Evolutionary conservation across 2,329 filamentous ascomycete genomes (phyloP), one percentile per base, ranked within the genome.

Genomic region (Seiridium cupressi): DNA sequence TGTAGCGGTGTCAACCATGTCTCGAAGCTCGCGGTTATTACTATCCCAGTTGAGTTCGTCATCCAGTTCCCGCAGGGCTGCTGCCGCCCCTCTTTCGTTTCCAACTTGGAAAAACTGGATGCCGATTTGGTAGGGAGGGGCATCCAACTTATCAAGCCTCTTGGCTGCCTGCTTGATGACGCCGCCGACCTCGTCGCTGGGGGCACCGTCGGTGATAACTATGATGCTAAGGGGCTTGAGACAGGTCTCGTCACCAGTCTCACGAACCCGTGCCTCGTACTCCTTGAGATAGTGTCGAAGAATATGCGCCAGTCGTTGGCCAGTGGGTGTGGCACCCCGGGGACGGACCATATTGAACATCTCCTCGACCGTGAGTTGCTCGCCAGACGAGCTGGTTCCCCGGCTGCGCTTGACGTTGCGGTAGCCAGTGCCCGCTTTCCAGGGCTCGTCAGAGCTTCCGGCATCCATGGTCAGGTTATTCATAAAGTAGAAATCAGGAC

Each of bases 71-170:
- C 84, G 78, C 44, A 98, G 79, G 59, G 89, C 86, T 65, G 81
- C 75, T 1, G 81, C 80, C 0, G 93, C 94, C 0, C 74, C 78
- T 0, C 76, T 70, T 66, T 96, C 91, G 55, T 84, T 82, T 60
- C 95, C 94, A 49, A 98, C 90, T 76, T 97, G 94, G 80, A 98
- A 96, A 79, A 98, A 98, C 73, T 98, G 94, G 60, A 98, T 86
- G 40, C 94, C 94, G 7, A 97, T 80, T 77, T 98, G 95, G 80
- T 90, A 90, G 1, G 88, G 82, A 3, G 89, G 86, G 0, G 92
- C 92, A 7, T 88, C 82, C 6, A 90, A 73, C 56, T 75, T 75
- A 69, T 95, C 89, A 38, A 98, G 84, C 69, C 85, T 87, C 73
- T 82, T 82, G 0, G 93, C 94, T 1, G 85, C 80, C 3, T 76